Base-by-base conservation (phyloP, 2,329 filamentous ascomycete species). In the Hypoxylon sp. region DNA sequence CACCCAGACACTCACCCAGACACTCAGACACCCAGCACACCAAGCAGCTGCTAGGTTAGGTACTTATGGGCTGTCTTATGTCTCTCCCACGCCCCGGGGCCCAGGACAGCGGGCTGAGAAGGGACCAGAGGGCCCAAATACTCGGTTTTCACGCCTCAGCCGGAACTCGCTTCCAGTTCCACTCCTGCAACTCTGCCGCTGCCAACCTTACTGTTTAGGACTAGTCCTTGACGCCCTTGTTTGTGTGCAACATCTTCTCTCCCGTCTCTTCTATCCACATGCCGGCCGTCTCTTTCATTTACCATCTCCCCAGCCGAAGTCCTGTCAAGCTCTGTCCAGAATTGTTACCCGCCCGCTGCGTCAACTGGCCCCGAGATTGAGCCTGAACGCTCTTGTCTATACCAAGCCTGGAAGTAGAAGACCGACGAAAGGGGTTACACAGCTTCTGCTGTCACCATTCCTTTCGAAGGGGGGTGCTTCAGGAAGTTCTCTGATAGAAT, bases 81-180 rank as follows among this genome's bases (percentile, higher is more conserved):
- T 63, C 58, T 61, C 62, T 68, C 65, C 62, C 65, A 65, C 62
- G 62, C 65, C 62, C 65, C 65, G 63, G 55, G 62, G 59, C 62
- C 65, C 65, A 63, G 57, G 62, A 64, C 54, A 65, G 61, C 55
- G 61, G 62, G 64, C 57, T 58, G 57, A 64, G 53, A 57, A 43
- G 55, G 59, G 47, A 66, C 62, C 62, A 67, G 41, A 69, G 66
- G 72, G 71, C 72, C 72, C 72, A 72, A 73, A 69, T 71, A 73
- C 72, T 74, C 72, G 72, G 72, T 74, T 74, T 74, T 56, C 69
- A 64, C 58, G 61, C 66, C 62, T 68, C 66, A 65, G 52, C 68
- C 62, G 68, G 66, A 70, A 70, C 65, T 68, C 64, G 66, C 68
- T 68, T 70, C 66, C 66, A 68, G 67, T 69, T 65, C 67, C 67